Base-by-base conservation (phyloP, 2,329 filamentous ascomycete species). In the Calonectria honghensis region DNA sequence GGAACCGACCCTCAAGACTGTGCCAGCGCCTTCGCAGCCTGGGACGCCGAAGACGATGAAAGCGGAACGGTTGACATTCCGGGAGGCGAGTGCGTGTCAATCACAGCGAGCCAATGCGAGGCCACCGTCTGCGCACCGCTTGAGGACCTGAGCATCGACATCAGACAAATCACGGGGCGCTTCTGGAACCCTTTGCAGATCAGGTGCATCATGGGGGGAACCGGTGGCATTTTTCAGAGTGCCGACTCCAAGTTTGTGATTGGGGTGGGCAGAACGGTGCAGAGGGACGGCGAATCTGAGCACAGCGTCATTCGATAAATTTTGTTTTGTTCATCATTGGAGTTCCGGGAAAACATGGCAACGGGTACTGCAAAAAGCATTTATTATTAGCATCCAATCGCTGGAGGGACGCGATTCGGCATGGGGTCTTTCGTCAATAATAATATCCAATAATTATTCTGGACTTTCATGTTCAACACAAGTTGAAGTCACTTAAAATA, bases 131-230 rank as follows among this genome's bases (percentile, higher is more conserved):
- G 79, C 39, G 78, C 79, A 2, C 79, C 77, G 0, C 27, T 24
- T 0, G 68, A 48, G 0, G 14, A 66, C 1, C 13, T 79, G 37
- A 70, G 18, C 7, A 50, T 81, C 3, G 11, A 16, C 0, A 20
- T 73, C 14, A 59, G 51, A 7, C 68, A 76, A 6, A 32, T 81
- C 11, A 73, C 57, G 4, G 79, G 79, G 32, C 70, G 70, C 1
- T 77, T 81, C 75, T 81, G 79, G 79, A 79, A 81, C 39, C 79
- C 79, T 1, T 24, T 81, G 1, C 75, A 77, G 6, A 68, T 67
- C 6, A 73, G 59, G n/a, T 81, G 79, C 35, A 79, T 81, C 2
- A 64, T 80, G 51, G 75, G 76, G 35, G 79, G 79, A 0, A 70
- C 37, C 1, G 78, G 79, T 4, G 79, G 78, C 2, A 76, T 81